phyloP scores from a whole-genome alignment of 140 eudicot species.

The Cichorium intybus region DNA sequence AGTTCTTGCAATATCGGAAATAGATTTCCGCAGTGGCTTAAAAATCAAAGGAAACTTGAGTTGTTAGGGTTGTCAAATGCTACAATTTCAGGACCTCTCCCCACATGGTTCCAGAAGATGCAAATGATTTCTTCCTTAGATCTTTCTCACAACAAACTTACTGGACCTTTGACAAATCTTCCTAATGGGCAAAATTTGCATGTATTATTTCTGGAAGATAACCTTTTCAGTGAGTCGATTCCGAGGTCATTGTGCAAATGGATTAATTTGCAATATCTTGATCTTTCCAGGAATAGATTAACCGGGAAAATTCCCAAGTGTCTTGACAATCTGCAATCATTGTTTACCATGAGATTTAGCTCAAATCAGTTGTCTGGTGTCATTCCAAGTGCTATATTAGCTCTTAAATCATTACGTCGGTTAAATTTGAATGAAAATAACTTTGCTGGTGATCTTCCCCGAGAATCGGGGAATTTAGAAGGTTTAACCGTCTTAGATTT shows the following conservation, averaged over 20 bases:
- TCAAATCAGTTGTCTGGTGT: constrained; percentile 19
- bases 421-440: constrained; percentile 23
- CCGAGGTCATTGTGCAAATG: constrained; percentile 1
- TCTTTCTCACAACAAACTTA: constrained; percentile 17
- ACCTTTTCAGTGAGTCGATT: constrained; percentile 6
- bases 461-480: background rate
- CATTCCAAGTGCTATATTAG: constrained; percentile 17
- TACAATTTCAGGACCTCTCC: constrained; percentile 14
- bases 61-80: constrained; percentile 7
- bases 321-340: background rate
- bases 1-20: constrained; percentile 9
- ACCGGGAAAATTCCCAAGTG: background rate
- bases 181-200: background rate
- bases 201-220: background rate
- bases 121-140: background rate
- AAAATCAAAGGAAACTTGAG: constrained; percentile 10
- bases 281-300: constrained; percentile 5
- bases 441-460: background rate
- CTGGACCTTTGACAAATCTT: constrained; percentile 9
- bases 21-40: constrained; percentile 21
- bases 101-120: constrained; percentile 16
- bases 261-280: background rate
- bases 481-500: background rate
- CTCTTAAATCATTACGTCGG: background rate
- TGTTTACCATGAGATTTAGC: background rate